Conservation (phyloP, 768 basidiomycete species). For the Lactifluus volemus region DNA sequence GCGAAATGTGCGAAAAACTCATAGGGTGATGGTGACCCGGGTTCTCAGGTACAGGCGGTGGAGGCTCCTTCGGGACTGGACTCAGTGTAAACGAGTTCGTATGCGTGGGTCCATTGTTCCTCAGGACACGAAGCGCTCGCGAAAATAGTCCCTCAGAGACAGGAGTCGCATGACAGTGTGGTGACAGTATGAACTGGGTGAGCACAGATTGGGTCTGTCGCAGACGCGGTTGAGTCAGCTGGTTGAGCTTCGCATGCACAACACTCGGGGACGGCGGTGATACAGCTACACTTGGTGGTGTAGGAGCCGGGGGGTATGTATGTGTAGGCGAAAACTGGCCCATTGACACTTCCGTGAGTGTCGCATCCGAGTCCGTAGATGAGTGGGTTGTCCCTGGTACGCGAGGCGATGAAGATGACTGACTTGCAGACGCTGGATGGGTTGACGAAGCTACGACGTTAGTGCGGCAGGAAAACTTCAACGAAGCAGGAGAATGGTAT, state of each 20-base stretch:
- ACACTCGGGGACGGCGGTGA: conserved; percentile 25
- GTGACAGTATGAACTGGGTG: conserved; percentile 28
- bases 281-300: conserved; percentile 23
- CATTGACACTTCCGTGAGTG: conserved; percentile 22
- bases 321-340: conserved; percentile 22
- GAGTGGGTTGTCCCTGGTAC: conserved; percentile 10
- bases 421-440: neutral
- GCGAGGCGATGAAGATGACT: neutral
- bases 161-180: conserved; percentile 22
- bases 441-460: conserved; percentile 12
- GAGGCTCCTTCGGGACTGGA: conserved; percentile 11
- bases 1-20: neutral
- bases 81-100: conserved; percentile 18
- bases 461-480: conserved; percentile 31
- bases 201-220: conserved; percentile 5
- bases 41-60: neutral
- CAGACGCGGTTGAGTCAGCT: conserved; percentile 15
- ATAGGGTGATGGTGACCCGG: neutral
- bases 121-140: conserved; percentile 24
- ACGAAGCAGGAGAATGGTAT: conserved; percentile 26
- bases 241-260: conserved; percentile 26
- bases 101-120: conserved; percentile 10
- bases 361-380: conserved; percentile 25
- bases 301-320: conserved; percentile 31
- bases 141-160: conserved; percentile 22